Evolutionary conservation across 2,329 filamentous ascomycete species (phyloP).

Genomic region (Aspergillus hortae): DNA sequence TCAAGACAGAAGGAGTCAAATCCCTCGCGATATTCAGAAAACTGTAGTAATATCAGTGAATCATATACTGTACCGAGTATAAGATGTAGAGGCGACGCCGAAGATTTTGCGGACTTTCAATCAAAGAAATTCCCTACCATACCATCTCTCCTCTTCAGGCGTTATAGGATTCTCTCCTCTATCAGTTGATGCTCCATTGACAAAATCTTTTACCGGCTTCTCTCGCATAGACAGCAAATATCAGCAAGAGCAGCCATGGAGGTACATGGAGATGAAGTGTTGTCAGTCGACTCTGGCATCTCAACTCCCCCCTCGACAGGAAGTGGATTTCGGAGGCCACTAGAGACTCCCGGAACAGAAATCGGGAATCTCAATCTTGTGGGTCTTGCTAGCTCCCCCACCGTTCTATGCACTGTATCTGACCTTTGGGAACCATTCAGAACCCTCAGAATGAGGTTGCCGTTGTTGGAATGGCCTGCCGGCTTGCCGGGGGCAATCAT

Average conservation of each 20-base stretch:
- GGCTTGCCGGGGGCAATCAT: conserved; percentile 27
- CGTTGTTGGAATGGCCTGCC: conserved; percentile 33
- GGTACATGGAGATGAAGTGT: background rate
- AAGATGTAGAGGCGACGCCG: background rate
- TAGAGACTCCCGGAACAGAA: background rate
- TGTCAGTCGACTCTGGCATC: background rate
- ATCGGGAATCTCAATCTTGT: background rate
- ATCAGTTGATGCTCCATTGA: background rate
- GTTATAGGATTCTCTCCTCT: background rate
- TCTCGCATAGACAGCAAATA: background rate
- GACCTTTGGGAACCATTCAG: background rate
- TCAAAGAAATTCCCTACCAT: background rate
- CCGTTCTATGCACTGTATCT: background rate
- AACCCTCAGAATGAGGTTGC: conserved; percentile 21
- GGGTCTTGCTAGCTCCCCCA: background rate
- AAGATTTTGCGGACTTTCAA: background rate
- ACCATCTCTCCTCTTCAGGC: background rate
- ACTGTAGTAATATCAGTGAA: background rate
- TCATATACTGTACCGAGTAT: background rate
- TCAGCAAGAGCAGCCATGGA: background rate
- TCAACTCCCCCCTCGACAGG: background rate
- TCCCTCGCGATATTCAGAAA: background rate
- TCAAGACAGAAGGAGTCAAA: background rate
- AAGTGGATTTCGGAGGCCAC: background rate
- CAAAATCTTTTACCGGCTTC: background rate